Conservation (phyloP, 495 filamentous ascomycete genomes). For the Letharia lupina region DNA sequence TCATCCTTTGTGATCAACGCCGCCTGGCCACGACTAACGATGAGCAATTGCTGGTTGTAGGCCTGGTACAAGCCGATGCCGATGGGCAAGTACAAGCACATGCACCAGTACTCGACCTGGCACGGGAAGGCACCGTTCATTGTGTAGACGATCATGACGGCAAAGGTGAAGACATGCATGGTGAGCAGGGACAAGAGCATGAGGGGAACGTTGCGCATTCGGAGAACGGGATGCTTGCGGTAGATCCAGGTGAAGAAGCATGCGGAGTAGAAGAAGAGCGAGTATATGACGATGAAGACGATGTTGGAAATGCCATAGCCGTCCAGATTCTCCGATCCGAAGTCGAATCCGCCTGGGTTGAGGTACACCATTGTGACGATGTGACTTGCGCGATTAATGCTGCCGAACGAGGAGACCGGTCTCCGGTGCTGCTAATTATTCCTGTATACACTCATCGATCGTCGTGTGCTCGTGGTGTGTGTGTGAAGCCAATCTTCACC, state of each 20-base stretch:
- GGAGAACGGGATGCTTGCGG: constrained; percentile 51
- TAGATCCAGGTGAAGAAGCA: constrained; percentile 45
- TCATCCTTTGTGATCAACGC: constrained; percentile 25
- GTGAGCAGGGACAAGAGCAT: constrained; percentile 48
- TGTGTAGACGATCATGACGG: constrained; percentile 50
- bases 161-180: constrained; percentile 55
- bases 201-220: constrained; percentile 52
- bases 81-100: constrained; percentile 59
- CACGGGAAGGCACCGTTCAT: constrained; percentile 51
- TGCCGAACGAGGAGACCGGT: no score
- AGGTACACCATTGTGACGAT: constrained; percentile 5
- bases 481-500: background rate
- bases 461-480: background rate
- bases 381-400: background rate
- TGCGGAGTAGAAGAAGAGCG: constrained; percentile 36
- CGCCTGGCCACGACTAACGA: constrained; percentile 47
- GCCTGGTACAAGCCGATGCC: constrained; percentile 65
- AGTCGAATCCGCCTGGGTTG: constrained; percentile 17
- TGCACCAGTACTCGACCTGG: constrained; percentile 58
- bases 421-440: background rate
- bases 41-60: constrained; percentile 53
- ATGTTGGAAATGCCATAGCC: constrained; percentile 18
- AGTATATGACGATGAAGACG: constrained; percentile 14
- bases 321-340: constrained; percentile 15
- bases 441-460: background rate